Evolutionary conservation across 106 monocot species (phyloP).

Genomic region (Agapanthus africanus): DNA sequence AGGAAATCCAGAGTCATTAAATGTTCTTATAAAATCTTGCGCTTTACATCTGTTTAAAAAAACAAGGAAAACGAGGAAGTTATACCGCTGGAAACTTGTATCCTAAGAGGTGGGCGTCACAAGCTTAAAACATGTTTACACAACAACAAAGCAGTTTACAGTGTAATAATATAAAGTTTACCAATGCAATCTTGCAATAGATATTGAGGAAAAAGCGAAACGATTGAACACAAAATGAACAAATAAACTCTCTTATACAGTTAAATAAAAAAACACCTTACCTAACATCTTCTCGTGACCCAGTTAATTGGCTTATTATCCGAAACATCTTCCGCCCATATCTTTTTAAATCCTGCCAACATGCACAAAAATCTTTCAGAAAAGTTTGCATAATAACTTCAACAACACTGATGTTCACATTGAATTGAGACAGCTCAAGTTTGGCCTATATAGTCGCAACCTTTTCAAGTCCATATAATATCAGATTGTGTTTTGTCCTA

Average conservation of each 20-base stretch:
- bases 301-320: constrained; percentile 44
- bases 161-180: not conserved
- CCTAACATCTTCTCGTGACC: constrained; percentile 65
- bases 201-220: not conserved
- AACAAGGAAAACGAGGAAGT: not conserved
- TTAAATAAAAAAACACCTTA: constrained; percentile 6
- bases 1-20: constrained; percentile 19
- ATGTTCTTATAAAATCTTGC: constrained; percentile 9
- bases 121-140: not conserved
- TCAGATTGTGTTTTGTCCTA: no score
- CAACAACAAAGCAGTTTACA: not conserved
- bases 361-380: not conserved
- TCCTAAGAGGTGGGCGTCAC: not conserved
- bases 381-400: constrained; percentile 6
- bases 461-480: not conserved
- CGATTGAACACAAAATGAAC: not conserved
- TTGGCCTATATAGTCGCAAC: not conserved
- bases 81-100: not conserved
- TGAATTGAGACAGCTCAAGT: not conserved
- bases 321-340: constrained; percentile 48
- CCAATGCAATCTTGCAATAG: no score
- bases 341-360: constrained; percentile 45
- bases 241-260: not conserved
- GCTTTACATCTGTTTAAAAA: constrained; percentile 24
- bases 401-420: not conserved